Conservation (phyloP, 345 rosid species). For the Nasturtium officinale region DNA sequence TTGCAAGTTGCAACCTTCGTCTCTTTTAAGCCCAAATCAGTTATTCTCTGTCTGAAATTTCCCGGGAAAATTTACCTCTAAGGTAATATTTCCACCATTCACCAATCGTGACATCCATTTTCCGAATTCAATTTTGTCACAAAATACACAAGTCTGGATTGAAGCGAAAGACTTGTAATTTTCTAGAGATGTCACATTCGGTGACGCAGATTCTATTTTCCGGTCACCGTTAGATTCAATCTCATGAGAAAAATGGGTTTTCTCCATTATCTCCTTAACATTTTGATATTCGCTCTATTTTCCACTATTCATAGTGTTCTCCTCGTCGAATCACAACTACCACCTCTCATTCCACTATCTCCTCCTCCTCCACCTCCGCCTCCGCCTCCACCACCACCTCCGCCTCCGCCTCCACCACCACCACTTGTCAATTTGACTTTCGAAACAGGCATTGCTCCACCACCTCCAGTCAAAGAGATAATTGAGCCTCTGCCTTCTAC, state of each 20-base stretch:
- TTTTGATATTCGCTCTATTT: conserved; percentile 38
- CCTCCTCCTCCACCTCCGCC: neutral
- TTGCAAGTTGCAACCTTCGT: neutral
- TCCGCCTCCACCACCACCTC: fast-evolving
- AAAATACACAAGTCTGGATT: neutral
- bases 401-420: neutral
- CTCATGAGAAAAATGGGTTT: conserved; percentile 9
- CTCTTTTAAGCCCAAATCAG: neutral
- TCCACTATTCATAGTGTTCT: conserved; percentile 34
- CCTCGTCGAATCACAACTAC: conserved; percentile 44
- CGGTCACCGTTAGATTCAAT: conserved; percentile 8
- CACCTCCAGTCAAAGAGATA: conserved; percentile 9
- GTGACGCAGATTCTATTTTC: neutral
- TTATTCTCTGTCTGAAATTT: conserved; percentile 7
- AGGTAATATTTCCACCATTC: neutral
- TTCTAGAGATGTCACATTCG: conserved; percentile 13
- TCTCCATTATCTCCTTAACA: neutral
- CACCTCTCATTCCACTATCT: conserved; percentile 3
- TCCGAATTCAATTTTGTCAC: neutral
- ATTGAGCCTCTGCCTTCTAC: conserved; percentile 16
- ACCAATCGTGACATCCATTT: conserved; percentile 13
- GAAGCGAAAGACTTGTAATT: neutral
- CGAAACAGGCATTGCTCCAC: neutral
- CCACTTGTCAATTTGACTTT: neutral
- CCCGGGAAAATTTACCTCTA: conserved; percentile 1